Base-by-base conservation (phyloP, 495 filamentous ascomycete genomes). In the Cudoniella acicularis region DNA sequence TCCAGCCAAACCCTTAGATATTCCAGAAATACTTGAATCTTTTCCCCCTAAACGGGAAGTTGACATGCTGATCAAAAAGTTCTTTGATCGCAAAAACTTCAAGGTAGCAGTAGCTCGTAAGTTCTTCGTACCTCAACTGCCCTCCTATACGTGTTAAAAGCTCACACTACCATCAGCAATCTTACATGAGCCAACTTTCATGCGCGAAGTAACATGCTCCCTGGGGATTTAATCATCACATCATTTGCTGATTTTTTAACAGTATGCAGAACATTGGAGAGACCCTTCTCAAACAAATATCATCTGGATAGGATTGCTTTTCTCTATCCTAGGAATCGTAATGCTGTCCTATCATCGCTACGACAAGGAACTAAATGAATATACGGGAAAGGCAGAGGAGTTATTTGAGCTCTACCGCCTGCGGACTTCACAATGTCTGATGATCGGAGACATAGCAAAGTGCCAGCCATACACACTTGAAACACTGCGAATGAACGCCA, bases 201-300 rank as follows among this genome's bases (percentile, higher is more conserved):
- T 22, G 49, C 59, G 22, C 25, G 9, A 59, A 52, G 10, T 18
- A 40, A 20, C 6, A 24, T 10, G 2, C 43, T 36, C 25, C 49
- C n/a, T 25, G 42, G 23, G n/a, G 10, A 42, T 11, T 36, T 63
- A 18, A 56, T 45, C 10, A 1, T 18, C 36, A 9, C 16, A 27
- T n/a, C n/a, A n/a, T n/a, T n/a, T n/a, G n/a, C n/a, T n/a, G n/a
- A n/a, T n/a, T n/a, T n/a, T n/a, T n/a, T n/a, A n/a, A n/a, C n/a
- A 82, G 72, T 83, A 80, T 46, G 70, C 69, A 54, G 62, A 70
- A 13, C 81, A 81, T 61, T 79, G 75, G 67, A 64, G 69, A 43
- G 62, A 79, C 49, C 76, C 77, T 17, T 16, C 61, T 6, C 60
- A 48, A 10, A 68, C 70, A 4, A 65, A 73, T 20, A 52, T 77